A percentile compares a stretch with the other conserved stretches of the same genome.
Conservation (phyloP, 768 basidiomycete genomes). For the Leccinum longicurvipes region DNA sequence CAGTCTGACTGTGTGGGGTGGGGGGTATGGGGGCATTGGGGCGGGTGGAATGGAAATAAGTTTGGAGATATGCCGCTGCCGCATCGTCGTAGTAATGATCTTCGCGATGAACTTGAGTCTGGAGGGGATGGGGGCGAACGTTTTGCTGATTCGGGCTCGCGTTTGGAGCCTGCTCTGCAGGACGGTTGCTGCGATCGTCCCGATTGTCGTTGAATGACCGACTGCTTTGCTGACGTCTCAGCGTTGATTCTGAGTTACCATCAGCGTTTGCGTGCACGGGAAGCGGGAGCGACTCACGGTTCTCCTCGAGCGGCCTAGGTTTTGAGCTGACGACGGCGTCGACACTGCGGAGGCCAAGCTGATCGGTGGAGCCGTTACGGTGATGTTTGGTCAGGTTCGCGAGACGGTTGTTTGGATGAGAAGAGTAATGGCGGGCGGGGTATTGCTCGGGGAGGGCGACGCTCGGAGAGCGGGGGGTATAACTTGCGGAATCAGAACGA, state of each 20-base stretch:
- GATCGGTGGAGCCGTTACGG: conserved; percentile 59
- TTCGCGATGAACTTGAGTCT: conserved; percentile 46
- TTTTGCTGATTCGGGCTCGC: conserved; percentile 18
- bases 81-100: conserved; percentile 65
- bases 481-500: conserved; percentile 51
- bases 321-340: conserved; percentile 56
- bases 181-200: conserved; percentile 22
- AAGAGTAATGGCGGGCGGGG: conserved; percentile 29
- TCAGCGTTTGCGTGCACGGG: conserved; percentile 15
- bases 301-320: conserved; percentile 28
- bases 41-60: conserved; percentile 56
- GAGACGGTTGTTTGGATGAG: conserved; percentile 29
- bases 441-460: conserved; percentile 53
- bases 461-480: conserved; percentile 68
- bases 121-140: conserved; percentile 37
- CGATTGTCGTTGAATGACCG: conserved; percentile 17
- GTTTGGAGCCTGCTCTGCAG: conserved; percentile 20
- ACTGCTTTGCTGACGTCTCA: conserved; percentile 21
- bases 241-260: conserved; percentile 14
- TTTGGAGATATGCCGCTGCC: conserved; percentile 54
- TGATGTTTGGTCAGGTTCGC: conserved; percentile 45
- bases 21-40: conserved; percentile 78
- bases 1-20: conserved; percentile 72
- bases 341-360: conserved; percentile 56
- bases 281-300: conserved; percentile 25